Conservation (phyloP, 2,329 filamentous ascomycete species). For the Leptodontidium sp. region DNA sequence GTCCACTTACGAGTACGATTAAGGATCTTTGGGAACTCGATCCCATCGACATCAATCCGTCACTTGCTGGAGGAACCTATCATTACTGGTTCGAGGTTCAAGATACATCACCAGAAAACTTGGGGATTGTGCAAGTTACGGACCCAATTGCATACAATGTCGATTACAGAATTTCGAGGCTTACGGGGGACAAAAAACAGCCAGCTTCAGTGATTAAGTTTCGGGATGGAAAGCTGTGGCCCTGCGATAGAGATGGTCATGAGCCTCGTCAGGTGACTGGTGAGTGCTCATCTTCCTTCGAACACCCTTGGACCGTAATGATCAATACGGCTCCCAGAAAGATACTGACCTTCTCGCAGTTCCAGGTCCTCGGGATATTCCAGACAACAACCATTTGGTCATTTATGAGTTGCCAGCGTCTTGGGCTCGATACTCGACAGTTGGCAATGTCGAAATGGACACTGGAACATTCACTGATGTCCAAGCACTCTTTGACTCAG, state of each 20-base stretch:
- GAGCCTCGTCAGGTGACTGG: conserved; percentile 25
- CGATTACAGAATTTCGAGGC: conserved; percentile 22
- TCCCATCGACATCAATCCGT: conserved; percentile 27
- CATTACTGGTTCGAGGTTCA: conserved; percentile 34
- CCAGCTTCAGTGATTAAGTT: conserved; percentile 33
- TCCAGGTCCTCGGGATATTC: conserved; percentile 26
- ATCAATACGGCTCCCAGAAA: background rate
- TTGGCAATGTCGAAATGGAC: conserved; percentile 26
- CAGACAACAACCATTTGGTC: conserved; percentile 34
- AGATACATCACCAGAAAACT: conserved; percentile 30
- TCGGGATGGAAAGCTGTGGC: conserved; percentile 33
- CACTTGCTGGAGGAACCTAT: conserved; percentile 25
- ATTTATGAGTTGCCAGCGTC: conserved; percentile 35
- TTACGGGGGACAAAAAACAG: conserved; percentile 26
- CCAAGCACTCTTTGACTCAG: conserved; percentile 30
- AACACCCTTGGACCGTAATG: background rate
- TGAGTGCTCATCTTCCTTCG: background rate
- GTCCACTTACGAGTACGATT: conserved; percentile 16
- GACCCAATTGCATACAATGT: conserved; percentile 35
- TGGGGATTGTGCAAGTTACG: conserved; percentile 28
- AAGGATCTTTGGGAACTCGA: conserved; percentile 36
- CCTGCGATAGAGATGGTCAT: conserved; percentile 34
- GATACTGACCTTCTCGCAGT: background rate
- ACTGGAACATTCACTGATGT: conserved; percentile 33
- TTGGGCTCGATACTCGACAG: conserved; percentile 28